These are phyloP conservation scores for Hemileccinum rubropunctum DNA, from an alignment of 768 basidiomycete genomes.

Conservation along the genomic window DNA sequence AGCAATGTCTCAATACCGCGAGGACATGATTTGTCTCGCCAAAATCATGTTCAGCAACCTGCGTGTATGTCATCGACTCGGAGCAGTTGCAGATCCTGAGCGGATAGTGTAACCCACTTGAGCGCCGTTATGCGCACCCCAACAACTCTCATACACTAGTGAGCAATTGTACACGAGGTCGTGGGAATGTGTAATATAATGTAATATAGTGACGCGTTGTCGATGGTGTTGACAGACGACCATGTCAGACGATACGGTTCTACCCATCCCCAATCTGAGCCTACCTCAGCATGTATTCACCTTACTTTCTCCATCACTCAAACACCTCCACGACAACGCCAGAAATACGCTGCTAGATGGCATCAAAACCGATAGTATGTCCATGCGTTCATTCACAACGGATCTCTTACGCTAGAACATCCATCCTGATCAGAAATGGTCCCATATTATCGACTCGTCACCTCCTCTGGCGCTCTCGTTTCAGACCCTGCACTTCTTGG, in stretches of 20 bases:
- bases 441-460: constrained; percentile 69
- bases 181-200: too few species aligned
- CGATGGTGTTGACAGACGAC: too few species aligned
- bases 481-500: constrained; percentile 37
- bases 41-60: too few species aligned
- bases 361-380: constrained; percentile 77
- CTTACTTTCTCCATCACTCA: constrained; percentile 59
- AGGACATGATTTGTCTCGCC: too few species aligned
- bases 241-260: constrained; percentile 78
- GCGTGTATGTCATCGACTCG: too few species aligned
- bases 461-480: constrained; percentile 43
- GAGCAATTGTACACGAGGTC: too few species aligned
- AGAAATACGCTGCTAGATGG: constrained; percentile 63
- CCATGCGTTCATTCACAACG: not conserved
- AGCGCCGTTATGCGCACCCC: too few species aligned
- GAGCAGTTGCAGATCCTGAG: too few species aligned
- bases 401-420: constrained; percentile 2
- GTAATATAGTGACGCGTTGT: too few species aligned
- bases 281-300: constrained; percentile 80
- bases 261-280: constrained; percentile 83
- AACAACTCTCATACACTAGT: too few species aligned
- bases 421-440: constrained; percentile 66
- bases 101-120: too few species aligned
- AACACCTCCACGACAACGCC: constrained; percentile 66
- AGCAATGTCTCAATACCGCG: too few species aligned